Conservation (phyloP, 2,329 filamentous ascomycete species). For the Penicillium brevicompactum region DNA sequence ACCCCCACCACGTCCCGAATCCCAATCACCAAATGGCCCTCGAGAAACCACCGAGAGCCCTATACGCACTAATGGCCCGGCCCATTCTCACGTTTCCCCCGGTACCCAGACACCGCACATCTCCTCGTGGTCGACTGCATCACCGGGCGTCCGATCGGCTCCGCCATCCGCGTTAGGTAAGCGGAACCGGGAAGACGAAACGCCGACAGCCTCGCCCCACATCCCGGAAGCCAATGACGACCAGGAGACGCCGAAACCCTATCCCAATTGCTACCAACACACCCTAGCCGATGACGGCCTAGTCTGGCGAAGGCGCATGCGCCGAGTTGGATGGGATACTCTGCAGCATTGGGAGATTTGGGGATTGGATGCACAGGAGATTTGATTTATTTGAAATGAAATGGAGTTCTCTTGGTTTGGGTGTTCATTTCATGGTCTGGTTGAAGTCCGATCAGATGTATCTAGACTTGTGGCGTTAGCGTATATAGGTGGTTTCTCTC, state of each 20-base stretch:
- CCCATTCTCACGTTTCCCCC: not conserved
- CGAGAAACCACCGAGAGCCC: conserved; percentile 1
- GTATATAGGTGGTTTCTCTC: not conserved
- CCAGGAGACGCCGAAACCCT: not conserved
- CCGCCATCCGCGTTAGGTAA: conserved; percentile 31
- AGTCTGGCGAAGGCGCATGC: conserved; percentile 36
- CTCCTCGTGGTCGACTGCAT: not conserved
- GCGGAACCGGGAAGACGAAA: conserved; percentile 19
- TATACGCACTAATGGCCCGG: not conserved
- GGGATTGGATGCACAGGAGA: conserved; percentile 45
- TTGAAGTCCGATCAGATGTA: not conserved
- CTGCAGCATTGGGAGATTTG: conserved; percentile 48
- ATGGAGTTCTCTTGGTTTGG: conserved; percentile 3
- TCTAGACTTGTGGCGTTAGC: not conserved
- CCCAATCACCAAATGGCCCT: conserved; percentile 19
- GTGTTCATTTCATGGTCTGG: not conserved
- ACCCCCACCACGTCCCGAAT: conserved; percentile 17
- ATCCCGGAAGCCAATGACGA: not conserved
- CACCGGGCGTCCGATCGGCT: not conserved
- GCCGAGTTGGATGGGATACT: conserved; percentile 43
- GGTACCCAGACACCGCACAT: not conserved
- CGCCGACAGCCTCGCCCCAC: not conserved
- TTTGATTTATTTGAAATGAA: conserved; percentile 5
- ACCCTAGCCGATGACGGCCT: conserved; percentile 22
- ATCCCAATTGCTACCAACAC: conserved; percentile 9